Conservation (phyloP, 345 rosid genomes). For the Camelina neglecta region DNA sequence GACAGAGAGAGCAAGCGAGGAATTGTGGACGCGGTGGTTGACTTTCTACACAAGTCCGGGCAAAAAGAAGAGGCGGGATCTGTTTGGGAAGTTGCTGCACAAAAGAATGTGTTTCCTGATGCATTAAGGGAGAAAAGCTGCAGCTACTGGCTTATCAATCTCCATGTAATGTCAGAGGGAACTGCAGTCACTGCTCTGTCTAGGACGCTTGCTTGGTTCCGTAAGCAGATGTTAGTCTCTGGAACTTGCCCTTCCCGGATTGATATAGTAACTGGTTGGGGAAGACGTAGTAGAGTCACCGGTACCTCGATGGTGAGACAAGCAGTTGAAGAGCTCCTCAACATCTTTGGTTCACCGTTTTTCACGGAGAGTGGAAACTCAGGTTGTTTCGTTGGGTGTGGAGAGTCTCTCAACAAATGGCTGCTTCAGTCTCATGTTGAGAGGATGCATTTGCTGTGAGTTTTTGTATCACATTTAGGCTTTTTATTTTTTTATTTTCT, state of each 20-base stretch:
- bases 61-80: conserved; percentile 92
- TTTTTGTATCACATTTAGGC: conserved; percentile 25
- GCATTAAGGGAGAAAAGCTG: conserved; percentile 77
- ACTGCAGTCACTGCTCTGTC: conserved; percentile 85
- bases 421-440: conserved; percentile 81
- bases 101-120: conserved; percentile 84
- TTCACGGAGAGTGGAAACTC: conserved; percentile 80
- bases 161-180: conserved; percentile 97
- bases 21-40: conserved; percentile 82
- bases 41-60: conserved; percentile 92
- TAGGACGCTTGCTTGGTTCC: conserved; percentile 91
- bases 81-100: conserved; percentile 92
- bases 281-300: conserved; percentile 86
- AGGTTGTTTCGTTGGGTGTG: conserved; percentile 89
- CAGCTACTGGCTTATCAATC: conserved; percentile 89
- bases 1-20: conserved; percentile 99
- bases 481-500: neutral
- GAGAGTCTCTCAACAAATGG: conserved; percentile 79
- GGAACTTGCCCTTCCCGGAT: conserved; percentile 75
- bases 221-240: conserved; percentile 66
- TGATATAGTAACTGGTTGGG: conserved; percentile 97
- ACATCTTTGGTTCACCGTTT: conserved; percentile 80
- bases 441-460: conserved; percentile 85
- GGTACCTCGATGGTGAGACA: conserved; percentile 87
- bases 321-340: conserved; percentile 76